Percentiles rank a stretch among this genome's conserved stretches.
Conservation (phyloP, 805 yeast genomes). For the Danielia reshetovae region DNA sequence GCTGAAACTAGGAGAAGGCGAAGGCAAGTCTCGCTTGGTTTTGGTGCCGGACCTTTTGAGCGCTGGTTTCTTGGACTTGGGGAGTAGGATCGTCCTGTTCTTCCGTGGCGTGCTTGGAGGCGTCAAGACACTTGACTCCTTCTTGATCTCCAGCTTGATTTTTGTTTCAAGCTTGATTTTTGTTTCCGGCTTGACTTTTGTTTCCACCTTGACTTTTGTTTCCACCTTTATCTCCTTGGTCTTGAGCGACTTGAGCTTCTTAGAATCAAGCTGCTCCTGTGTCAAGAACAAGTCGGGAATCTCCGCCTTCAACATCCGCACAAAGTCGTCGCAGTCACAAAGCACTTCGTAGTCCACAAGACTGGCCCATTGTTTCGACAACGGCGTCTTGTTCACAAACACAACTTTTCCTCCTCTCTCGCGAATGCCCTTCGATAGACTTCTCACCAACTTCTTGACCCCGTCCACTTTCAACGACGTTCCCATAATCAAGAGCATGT, state of each 20-base stretch:
- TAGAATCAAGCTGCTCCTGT: constrained; percentile 47
- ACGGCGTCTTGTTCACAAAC: constrained; percentile 65
- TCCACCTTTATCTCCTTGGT: neutral
- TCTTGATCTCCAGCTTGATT: constrained; percentile 7
- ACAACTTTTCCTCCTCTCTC: constrained; percentile 77
- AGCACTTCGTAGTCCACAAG: constrained; percentile 75
- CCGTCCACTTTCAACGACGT: constrained; percentile 92
- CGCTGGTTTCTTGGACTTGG: constrained; percentile 20
- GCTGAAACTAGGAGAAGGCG: constrained; percentile 34
- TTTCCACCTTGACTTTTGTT: neutral
- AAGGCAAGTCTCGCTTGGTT: constrained; percentile 24
- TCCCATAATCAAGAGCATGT: constrained; percentile 82
- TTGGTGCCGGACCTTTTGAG: constrained; percentile 9
- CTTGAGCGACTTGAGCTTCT: constrained; percentile 27
- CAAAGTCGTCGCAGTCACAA: constrained; percentile 82
- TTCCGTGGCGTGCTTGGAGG: constrained; percentile 35
- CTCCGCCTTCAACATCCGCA: constrained; percentile 46
- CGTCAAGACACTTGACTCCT: constrained; percentile 19
- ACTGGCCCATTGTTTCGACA: constrained; percentile 63
- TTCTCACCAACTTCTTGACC: constrained; percentile 70
- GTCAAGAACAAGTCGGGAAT: constrained; percentile 62
- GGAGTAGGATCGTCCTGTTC: constrained; percentile 12
- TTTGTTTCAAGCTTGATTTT: constrained; percentile 2
- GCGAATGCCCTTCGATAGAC: constrained; percentile 65
- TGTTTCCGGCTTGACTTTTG: no score